Evolutionary conservation across 768 basidiomycete species (phyloP).

Genomic region (Ramaria sp.): DNA sequence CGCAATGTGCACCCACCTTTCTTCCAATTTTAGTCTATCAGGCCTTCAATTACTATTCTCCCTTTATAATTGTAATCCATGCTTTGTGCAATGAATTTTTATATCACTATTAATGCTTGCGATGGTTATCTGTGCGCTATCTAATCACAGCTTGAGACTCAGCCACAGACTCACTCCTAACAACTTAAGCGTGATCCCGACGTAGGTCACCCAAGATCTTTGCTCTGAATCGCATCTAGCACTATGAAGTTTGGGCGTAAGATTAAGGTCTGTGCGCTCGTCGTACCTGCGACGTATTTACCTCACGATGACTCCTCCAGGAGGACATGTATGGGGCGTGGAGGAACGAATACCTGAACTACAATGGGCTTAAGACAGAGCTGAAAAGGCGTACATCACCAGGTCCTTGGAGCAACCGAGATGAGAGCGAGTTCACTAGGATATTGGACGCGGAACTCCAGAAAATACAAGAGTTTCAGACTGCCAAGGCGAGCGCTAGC

Average conservation of each 20-base stretch:
- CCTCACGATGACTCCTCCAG: slow-evolving; percentile 26
- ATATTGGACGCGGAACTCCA: slow-evolving; percentile 81
- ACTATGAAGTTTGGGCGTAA: slow-evolving; percentile 76
- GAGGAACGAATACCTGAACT: slow-evolving; percentile 85
- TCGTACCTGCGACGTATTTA: background rate
- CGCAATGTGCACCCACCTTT: too few species aligned
- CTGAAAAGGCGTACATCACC: slow-evolving; percentile 61
- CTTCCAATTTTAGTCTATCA: too few species aligned
- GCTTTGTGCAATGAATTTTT: too few species aligned
- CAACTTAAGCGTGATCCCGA: too few species aligned
- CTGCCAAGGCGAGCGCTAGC: slow-evolving; percentile 52
- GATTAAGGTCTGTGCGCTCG: slow-evolving; percentile 42
- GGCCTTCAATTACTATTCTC: too few species aligned
- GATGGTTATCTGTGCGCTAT: too few species aligned
- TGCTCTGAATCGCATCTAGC: background rate
- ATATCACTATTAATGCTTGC: too few species aligned
- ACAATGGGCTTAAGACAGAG: slow-evolving; percentile 80
- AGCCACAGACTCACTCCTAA: too few species aligned
- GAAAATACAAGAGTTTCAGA: slow-evolving; percentile 92
- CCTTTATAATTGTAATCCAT: too few species aligned
- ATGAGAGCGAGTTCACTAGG: slow-evolving; percentile 73
- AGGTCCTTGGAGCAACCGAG: slow-evolving; percentile 58
- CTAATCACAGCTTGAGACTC: too few species aligned
- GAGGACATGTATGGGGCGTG: slow-evolving; percentile 83
- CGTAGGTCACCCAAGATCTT: background rate